phyloP scores from a whole-genome alignment of 2,329 filamentous ascomycete species.

The Rhexocercosporidium sp. region DNA sequence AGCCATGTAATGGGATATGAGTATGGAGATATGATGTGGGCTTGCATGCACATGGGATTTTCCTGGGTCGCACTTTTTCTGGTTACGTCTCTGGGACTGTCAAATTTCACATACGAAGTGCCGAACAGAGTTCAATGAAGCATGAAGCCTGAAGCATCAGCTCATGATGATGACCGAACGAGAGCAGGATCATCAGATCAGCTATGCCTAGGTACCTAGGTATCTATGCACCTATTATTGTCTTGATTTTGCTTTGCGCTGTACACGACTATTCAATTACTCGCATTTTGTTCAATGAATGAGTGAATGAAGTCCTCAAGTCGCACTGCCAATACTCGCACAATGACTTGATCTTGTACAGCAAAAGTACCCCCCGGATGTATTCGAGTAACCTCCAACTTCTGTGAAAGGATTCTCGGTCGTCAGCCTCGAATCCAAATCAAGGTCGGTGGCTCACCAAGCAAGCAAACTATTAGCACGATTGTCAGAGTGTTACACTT shows the following conservation, averaged over 20 bases:
- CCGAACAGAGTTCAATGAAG: too few species aligned
- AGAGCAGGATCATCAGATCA: neutral
- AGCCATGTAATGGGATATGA: slow-evolving; percentile 3
- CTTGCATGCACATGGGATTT: neutral
- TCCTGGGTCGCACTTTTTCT: slow-evolving; percentile 8
- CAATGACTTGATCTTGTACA: neutral
- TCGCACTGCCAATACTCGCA: slow-evolving; percentile 8
- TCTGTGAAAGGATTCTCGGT: neutral
- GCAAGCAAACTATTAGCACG: neutral
- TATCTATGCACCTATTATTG: too few species aligned
- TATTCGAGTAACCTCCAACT: neutral
- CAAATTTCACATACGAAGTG: neutral
- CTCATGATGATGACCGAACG: too few species aligned
- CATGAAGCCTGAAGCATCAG: too few species aligned
- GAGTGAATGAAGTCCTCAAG: too few species aligned
- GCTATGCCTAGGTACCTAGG: too few species aligned
- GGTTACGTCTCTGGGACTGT: neutral
- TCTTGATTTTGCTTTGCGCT: neutral
- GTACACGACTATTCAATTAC: neutral
- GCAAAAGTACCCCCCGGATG: slow-evolving; percentile 7
- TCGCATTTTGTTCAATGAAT: too few species aligned
- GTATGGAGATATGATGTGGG: slow-evolving; percentile 5
- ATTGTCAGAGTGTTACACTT: slow-evolving; percentile 11
- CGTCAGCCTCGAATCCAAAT: neutral
- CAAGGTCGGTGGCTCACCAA: neutral